phyloP scores from a whole-genome alignment of 768 basidiomycete species.

The Pholiota conissans region DNA sequence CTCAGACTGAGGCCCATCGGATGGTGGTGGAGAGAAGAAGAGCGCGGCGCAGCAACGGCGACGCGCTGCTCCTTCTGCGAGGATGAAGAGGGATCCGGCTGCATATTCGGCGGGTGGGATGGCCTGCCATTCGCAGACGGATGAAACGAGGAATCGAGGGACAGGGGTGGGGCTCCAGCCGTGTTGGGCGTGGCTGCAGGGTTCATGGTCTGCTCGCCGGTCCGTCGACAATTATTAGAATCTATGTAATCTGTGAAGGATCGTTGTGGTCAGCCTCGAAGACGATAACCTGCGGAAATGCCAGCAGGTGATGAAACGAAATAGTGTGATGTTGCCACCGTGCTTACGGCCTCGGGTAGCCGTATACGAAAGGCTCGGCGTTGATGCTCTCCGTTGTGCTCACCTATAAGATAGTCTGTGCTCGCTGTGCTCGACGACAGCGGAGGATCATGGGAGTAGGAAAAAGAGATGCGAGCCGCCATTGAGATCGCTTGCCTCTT shows the following conservation, averaged over 20 bases:
- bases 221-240: not conserved
- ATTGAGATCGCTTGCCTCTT: constrained; percentile 1
- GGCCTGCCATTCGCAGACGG: not conserved
- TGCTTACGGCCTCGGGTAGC: not conserved
- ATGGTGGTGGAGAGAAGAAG: constrained; percentile 23
- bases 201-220: not conserved
- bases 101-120: constrained; percentile 1
- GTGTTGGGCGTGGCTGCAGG: constrained; percentile 2
- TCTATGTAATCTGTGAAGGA: not conserved
- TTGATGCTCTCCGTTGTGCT: too few species aligned
- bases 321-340: not conserved
- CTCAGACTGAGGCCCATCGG: constrained; percentile 29
- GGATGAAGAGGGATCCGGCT: not conserved
- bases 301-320: constrained; percentile 2
- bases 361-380: not conserved
- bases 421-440: not conserved
- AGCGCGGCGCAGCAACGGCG: constrained; percentile 17
- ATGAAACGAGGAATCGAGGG: constrained; percentile 1
- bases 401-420: constrained; percentile 4
- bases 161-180: not conserved
- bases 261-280: not conserved
- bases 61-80: constrained; percentile 12
- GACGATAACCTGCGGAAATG: not conserved
- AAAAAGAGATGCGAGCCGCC: not conserved
- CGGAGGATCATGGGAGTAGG: constrained; percentile 1